Evolutionary conservation across 1,284 basidiomycete genomes (phyloP).

Genomic region (Ganoderma resinaceum): DNA sequence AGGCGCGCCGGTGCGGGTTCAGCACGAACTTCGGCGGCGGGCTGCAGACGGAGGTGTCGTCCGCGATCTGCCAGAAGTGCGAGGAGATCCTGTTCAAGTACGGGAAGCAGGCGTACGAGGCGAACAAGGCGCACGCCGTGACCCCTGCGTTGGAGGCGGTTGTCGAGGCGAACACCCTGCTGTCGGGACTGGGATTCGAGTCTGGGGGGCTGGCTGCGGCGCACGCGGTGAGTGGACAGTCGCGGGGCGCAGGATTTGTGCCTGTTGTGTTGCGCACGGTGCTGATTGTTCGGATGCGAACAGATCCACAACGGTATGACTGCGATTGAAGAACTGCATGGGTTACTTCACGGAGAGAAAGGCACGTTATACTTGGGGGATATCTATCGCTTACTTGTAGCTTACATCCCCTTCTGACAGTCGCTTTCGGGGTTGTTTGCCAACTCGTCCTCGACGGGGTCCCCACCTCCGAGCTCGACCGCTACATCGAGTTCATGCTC

Average conservation of each 20-base stretch:
- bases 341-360: conserved; percentile 44
- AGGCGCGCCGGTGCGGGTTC: conserved; percentile 39
- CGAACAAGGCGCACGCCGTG: conserved; percentile 42
- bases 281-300: neutral
- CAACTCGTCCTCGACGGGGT: conserved; percentile 42
- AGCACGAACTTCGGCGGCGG: conserved; percentile 44
- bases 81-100: conserved; percentile 46
- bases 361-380: conserved; percentile 25
- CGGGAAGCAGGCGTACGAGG: conserved; percentile 44
- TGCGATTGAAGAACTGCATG: conserved; percentile 40
- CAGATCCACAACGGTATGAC: conserved; percentile 46
- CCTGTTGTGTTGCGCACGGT: neutral
- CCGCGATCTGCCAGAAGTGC: conserved; percentile 43
- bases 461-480: conserved; percentile 38
- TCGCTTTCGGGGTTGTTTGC: conserved; percentile 43
- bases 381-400: neutral
- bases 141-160: conserved; percentile 45
- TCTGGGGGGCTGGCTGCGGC: conserved; percentile 45
- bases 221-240: conserved; percentile 38
- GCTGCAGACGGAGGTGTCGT: conserved; percentile 41
- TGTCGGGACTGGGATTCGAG: conserved; percentile 44
- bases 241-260: neutral
- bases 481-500: conserved; percentile 43
- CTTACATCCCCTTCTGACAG: conserved; percentile 21
- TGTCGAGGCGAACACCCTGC: conserved; percentile 44